Evolutionary conservation across 2,329 filamentous ascomycete species (phyloP).

Genomic region (Pseudogymnoascus sp.): DNA sequence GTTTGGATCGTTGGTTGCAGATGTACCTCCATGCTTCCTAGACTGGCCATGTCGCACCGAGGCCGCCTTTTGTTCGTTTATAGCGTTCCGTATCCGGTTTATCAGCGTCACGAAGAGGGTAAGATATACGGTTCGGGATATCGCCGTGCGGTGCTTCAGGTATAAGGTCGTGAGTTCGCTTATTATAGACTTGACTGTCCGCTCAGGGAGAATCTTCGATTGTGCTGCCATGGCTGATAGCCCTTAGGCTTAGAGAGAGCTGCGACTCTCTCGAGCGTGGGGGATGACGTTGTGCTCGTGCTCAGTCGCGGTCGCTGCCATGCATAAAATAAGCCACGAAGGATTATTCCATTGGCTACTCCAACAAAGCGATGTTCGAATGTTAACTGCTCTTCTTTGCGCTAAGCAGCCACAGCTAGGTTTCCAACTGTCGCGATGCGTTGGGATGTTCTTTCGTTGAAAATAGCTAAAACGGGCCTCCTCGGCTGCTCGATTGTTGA

Average conservation of each 20-base stretch:
- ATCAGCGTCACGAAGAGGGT: conserved; percentile 71
- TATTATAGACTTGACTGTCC: conserved; percentile 56
- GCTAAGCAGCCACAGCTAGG: not conserved
- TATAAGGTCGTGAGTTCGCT: conserved; percentile 64
- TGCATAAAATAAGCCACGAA: not conserved
- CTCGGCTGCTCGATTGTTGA: conserved; percentile 4
- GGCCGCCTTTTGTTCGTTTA: conserved; percentile 86
- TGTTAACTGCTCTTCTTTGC: not conserved
- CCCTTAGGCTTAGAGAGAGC: not conserved
- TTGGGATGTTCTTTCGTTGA: not conserved
- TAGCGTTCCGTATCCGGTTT: conserved; percentile 83
- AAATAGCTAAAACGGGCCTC: not conserved
- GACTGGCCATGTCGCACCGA: conserved; percentile 58
- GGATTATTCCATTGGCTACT: conserved; percentile 2
- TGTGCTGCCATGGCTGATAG: conserved; percentile 56
- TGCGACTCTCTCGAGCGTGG: not conserved
- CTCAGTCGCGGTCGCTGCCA: not conserved
- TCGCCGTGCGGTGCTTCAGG: conserved; percentile 68
- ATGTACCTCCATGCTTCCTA: conserved; percentile 44
- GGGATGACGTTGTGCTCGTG: conserved; percentile 11
- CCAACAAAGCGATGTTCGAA: not conserved
- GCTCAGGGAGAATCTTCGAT: conserved; percentile 59
- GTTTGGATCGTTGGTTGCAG: conserved; percentile 27
- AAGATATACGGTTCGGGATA: conserved; percentile 77
- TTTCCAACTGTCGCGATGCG: not conserved